These are phyloP conservation scores for Backusella macrospora DNA, from an alignment of 192 early-diverging fungal species.

Conservation along the genomic window DNA sequence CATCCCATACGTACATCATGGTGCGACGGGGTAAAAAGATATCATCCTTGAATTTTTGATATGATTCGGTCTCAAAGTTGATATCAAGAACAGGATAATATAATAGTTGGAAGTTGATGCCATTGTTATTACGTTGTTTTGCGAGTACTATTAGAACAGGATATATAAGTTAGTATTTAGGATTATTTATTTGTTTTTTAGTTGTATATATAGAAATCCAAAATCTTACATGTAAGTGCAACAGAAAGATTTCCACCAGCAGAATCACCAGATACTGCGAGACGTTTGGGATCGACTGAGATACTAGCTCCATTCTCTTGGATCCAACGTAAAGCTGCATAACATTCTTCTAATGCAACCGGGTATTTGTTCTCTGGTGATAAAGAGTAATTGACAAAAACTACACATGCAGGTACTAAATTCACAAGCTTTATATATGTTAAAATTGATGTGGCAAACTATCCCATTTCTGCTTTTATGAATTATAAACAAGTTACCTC, in stretches of 20 bases:
- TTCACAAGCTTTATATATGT: background rate
- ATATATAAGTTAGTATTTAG: background rate
- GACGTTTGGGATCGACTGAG: background rate
- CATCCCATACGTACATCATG: background rate
- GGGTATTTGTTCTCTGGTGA: constrained; percentile 8
- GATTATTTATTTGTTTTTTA: background rate
- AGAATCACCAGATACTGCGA: constrained; percentile 1
- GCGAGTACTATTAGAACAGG: constrained; percentile 17
- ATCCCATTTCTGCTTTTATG: too few species aligned
- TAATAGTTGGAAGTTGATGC: background rate
- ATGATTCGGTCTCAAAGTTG: constrained; percentile 5
- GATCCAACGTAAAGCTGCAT: constrained; percentile 17
- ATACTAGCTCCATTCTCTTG: background rate
- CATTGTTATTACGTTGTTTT: constrained; percentile 4
- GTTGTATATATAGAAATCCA: background rate
- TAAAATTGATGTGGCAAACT: too few species aligned
- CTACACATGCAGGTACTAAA: constrained; percentile 9
- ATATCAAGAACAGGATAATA: constrained; percentile 44
- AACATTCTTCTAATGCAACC: constrained; percentile 25
- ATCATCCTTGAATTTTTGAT: constrained; percentile 6
- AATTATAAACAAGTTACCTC: background rate
- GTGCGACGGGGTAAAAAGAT: constrained; percentile 9
- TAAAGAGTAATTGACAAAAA: background rate
- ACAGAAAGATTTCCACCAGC: constrained; percentile 1
- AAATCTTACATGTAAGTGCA: constrained; percentile 13